These are phyloP conservation scores for Neoarthrinium moseri DNA, from an alignment of 2,329 filamentous ascomycete genomes.

Conservation along the genomic window DNA sequence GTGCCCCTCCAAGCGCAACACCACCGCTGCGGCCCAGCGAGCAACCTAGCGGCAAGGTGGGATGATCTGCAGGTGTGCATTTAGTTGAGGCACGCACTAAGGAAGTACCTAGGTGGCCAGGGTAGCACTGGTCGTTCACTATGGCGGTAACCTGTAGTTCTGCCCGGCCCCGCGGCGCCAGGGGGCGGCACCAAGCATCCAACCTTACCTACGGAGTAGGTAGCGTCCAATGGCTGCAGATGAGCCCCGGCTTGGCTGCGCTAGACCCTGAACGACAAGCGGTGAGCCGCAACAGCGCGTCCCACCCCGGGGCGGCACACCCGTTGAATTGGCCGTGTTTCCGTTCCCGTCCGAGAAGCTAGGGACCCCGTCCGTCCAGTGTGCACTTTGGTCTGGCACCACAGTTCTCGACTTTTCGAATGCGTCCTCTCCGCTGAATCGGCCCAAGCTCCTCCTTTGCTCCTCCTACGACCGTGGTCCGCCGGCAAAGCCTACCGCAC, in stretches of 20 bases:
- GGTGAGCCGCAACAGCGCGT: not conserved
- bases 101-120: too few relatives aligned
- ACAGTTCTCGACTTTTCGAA: not conserved
- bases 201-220: too few relatives aligned
- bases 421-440: not conserved
- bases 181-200: too few relatives aligned
- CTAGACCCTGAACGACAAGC: constrained; percentile 6
- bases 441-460: constrained; percentile 1
- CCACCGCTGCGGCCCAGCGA: not conserved
- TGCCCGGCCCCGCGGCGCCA: not conserved
- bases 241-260: not conserved
- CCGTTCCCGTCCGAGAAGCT: not conserved
- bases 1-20: constrained; percentile 1
- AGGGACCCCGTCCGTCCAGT: not conserved
- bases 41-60: not conserved
- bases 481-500: not conserved
- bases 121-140: too few relatives aligned
- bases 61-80: constrained; percentile 2
- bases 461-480: not conserved
- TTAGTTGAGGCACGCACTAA: too few relatives aligned
- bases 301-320: too few relatives aligned
- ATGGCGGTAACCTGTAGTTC: too few relatives aligned
- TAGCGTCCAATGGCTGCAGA: not conserved
- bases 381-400: not conserved
- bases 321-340: not conserved